Base-by-base conservation (phyloP, 2,329 filamentous ascomycete species). In the Ophiostoma sp. region DNA sequence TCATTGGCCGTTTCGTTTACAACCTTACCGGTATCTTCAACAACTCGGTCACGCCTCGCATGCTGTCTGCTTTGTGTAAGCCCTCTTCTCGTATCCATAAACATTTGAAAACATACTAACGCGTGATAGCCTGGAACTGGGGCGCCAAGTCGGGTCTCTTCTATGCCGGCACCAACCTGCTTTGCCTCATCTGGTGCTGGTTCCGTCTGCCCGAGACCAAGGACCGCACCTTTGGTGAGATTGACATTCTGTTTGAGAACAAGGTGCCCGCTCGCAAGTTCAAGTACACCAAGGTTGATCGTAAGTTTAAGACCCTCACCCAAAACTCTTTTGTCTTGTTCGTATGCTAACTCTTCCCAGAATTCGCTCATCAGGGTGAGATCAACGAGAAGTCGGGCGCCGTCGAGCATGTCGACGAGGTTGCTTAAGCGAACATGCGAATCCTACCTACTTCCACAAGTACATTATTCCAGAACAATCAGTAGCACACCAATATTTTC, bases 241-340 rank as follows among this genome's bases (percentile, higher is more conserved):
- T 90, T 2, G 87, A 89, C 69, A 78, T 85, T 9, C 78, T 90
- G 73, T 90, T 90, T 76, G 84, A 87, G 76, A 79, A 81, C 33
- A 77, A 78, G 12, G 78, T 85, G 11, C 78, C 82, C 31, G 83
- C 85, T 0, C 80, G 84, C 71, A 79, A 77, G 73, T 77, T 75
- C 73, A 73, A 64, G 19, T 45, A 55, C 11, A 45, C 52, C 9
- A 42, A 39, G 15, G 69, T 31, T 2, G 64, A 69, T 33, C 39
- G 63, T 66, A 28, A 0, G 63, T 66, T n/a, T n/a, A n/a, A n/a
- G n/a, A n/a, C n/a, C n/a, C 61, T 12, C 19, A 22, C 7, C n/a
- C n/a, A 42, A 3, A 11, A 9, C 12, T 64, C 22, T 17, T 15
- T 2, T 45, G 6, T 63, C 17, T 33, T 22, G 33, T 42, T 7